phyloP scores from a whole-genome alignment of 73 alveolate genomes.

The Paramecium tetraurelia region DNA sequence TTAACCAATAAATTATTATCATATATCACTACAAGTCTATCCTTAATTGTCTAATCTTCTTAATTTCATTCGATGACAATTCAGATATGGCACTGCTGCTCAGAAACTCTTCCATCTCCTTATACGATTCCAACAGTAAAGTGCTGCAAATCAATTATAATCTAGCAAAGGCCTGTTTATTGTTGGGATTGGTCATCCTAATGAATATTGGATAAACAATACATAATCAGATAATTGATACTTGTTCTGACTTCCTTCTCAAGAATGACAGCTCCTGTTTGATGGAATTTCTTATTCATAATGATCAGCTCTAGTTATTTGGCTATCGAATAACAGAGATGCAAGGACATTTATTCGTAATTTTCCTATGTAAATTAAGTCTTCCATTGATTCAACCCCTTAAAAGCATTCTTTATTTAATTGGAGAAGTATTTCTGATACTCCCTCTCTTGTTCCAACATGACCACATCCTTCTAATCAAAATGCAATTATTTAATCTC shows the following conservation, averaged over 20 bases:
- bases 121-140: background rate
- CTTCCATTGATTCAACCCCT: background rate
- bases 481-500: background rate
- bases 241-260: conserved; percentile 18
- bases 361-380: background rate
- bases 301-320: background rate
- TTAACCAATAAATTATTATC: background rate
- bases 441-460: background rate
- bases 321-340: background rate
- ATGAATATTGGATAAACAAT: background rate
- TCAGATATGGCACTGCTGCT: background rate
- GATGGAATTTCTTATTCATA: background rate
- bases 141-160: background rate
- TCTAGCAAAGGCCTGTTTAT: background rate
- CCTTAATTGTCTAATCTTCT: background rate
- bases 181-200: background rate
- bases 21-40: background rate
- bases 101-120: conserved; percentile 25
- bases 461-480: background rate
- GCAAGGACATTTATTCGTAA: background rate
- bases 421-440: background rate
- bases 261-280: background rate
- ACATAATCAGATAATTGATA: background rate
- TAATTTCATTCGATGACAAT: background rate
- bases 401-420: background rate